Evolutionary conservation across 768 basidiomycete species (phyloP).

Genomic region (Xerocomus potaroensis): DNA sequence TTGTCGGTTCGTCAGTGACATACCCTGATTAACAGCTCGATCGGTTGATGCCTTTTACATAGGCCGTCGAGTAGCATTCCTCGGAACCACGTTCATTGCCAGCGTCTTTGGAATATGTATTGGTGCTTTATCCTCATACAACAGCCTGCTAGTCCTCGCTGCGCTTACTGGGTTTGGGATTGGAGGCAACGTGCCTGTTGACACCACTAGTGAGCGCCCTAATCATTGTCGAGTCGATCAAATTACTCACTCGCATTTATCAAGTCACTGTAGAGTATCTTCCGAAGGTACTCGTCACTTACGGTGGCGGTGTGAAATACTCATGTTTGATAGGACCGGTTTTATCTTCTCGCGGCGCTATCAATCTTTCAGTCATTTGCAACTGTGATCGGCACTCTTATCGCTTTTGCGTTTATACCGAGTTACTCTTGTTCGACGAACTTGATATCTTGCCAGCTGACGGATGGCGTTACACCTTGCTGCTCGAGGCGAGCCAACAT

Average conservation of each 20-base stretch:
- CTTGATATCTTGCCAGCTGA: conserved; percentile 10
- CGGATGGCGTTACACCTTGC: conserved; percentile 11
- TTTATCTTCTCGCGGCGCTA: conserved; percentile 15
- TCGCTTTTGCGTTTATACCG: conserved; percentile 13
- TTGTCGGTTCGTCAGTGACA: conserved; percentile 11
- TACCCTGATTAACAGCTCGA: background rate
- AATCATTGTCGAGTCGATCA: background rate
- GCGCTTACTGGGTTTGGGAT: conserved; percentile 11
- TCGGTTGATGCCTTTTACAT: background rate
- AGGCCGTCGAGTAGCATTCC: conserved; percentile 15
- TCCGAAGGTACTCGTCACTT: conserved; percentile 5
- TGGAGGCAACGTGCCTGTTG: conserved; percentile 14
- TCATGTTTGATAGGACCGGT: conserved; percentile 7
- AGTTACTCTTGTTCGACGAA: conserved; percentile 9
- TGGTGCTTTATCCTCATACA: conserved; percentile 11
- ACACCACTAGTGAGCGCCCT: conserved; percentile 10
- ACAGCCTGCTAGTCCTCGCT: conserved; percentile 5
- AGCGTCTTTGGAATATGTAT: conserved; percentile 13
- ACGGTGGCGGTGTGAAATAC: background rate
- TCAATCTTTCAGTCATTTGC: conserved; percentile 6
- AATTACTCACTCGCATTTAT: background rate
- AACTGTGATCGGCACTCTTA: background rate
- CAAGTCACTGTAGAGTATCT: conserved; percentile 13
- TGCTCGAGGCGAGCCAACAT: conserved; percentile 14
- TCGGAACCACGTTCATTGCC: conserved; percentile 12